These are phyloP conservation scores for Ceriops zippeliana DNA, from an alignment of 345 rosid genomes.

Conservation along the genomic window DNA sequence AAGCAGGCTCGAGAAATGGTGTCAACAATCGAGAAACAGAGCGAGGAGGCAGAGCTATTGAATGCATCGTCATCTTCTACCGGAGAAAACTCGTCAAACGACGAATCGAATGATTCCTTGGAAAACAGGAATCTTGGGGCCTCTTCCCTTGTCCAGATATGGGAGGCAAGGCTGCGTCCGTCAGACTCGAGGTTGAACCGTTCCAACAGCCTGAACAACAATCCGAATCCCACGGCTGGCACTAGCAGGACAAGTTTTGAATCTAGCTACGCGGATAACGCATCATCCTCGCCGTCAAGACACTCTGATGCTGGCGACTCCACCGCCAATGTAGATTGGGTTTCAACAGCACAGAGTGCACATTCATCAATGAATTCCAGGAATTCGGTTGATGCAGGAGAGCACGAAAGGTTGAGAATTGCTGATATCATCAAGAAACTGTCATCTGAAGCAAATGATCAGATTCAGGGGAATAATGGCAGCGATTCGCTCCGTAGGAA, in stretches of 20 bases:
- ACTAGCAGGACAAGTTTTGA: constrained; percentile 26
- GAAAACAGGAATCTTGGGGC: constrained; percentile 39
- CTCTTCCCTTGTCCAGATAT: constrained; percentile 85
- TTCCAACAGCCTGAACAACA: constrained; percentile 27
- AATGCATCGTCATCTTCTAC: constrained; percentile 10
- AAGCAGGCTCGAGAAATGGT: constrained; percentile 40
- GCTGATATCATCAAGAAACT: constrained; percentile 65
- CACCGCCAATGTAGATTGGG: constrained; percentile 36
- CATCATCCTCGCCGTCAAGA: constrained; percentile 2
- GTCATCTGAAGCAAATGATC: constrained; percentile 16
- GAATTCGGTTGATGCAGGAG: constrained; percentile 31
- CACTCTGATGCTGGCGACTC: constrained; percentile 20
- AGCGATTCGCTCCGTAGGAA: constrained; percentile 21
- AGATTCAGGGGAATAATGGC: constrained; percentile 13
- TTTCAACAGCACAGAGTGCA: constrained; percentile 19
- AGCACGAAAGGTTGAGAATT: constrained; percentile 53
- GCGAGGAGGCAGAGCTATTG: constrained; percentile 26
- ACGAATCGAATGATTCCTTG: not conserved
- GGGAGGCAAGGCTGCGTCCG: constrained; percentile 61
- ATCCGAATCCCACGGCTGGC: constrained; percentile 16
- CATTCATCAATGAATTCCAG: constrained; percentile 1
- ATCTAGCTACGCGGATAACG: constrained; percentile 18
- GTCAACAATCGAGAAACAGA: constrained; percentile 35
- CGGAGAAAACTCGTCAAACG: not conserved
- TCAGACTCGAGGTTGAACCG: constrained; percentile 20